phyloP scores from a whole-genome alignment of 768 basidiomycete genomes.

The Suillus plorans region DNA sequence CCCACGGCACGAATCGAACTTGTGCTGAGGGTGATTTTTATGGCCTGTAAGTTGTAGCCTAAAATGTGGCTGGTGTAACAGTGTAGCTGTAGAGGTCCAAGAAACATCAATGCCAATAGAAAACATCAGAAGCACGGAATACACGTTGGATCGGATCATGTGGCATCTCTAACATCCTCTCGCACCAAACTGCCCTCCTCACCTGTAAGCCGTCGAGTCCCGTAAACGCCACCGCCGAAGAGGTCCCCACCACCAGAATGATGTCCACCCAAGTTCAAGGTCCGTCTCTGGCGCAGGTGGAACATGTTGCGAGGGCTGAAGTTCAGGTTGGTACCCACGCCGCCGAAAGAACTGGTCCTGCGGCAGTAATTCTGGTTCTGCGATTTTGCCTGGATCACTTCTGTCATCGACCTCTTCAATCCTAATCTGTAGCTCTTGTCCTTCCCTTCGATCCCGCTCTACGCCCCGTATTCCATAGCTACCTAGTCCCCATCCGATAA shows the following conservation, averaged over 20 bases:
- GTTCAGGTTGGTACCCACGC: constrained; percentile 8
- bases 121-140: not conserved
- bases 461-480: constrained; percentile 52
- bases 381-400: not conserved
- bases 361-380: constrained; percentile 14
- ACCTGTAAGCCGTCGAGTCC: constrained; percentile 70
- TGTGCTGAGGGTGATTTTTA: not conserved
- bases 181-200: constrained; percentile 2
- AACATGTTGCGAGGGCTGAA: constrained; percentile 5
- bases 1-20: not conserved
- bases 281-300: constrained; percentile 9
- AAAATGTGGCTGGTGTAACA: constrained; percentile 5
- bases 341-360: constrained; percentile 15
- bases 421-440: constrained; percentile 13
- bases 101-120: not conserved
- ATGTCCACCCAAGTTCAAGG: constrained; percentile 26
- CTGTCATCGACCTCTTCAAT: constrained; percentile 25
- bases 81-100: constrained; percentile 1
- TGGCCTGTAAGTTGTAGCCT: not conserved
- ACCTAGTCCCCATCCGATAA: constrained; percentile 72
- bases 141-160: not conserved
- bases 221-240: constrained; percentile 71
- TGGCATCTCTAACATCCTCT: constrained; percentile 1
- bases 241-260: constrained; percentile 83
- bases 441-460: constrained; percentile 31